Evolutionary conservation across 768 basidiomycete species (phyloP).

Genomic region (Leucogyrophana mollusca): DNA sequence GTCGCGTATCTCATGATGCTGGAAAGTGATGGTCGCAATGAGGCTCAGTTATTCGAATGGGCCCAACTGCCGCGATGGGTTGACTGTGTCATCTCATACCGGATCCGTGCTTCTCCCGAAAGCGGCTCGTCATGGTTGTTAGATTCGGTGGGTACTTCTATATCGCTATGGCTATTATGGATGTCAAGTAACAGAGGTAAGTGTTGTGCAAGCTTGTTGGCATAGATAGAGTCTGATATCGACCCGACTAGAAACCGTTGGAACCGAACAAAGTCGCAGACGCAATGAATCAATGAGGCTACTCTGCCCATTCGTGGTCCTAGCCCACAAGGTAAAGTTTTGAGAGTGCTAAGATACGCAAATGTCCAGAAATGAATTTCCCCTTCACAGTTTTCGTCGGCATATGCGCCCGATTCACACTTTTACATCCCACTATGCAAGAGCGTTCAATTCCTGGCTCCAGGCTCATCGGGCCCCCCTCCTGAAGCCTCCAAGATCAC

Average conservation of each 20-base stretch:
- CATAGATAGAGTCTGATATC: slow-evolving; percentile 11
- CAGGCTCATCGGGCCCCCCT: slow-evolving; percentile 30
- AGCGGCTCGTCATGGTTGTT: slow-evolving; percentile 11
- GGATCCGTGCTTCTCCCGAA: slow-evolving; percentile 16
- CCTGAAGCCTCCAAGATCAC: slow-evolving; percentile 31
- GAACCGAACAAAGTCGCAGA: slow-evolving; percentile 25
- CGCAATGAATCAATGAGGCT: slow-evolving; percentile 27
- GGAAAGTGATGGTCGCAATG: slow-evolving; percentile 51
- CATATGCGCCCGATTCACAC: slow-evolving; percentile 43
- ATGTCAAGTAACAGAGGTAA: slow-evolving; percentile 40
- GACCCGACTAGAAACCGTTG: slow-evolving; percentile 29
- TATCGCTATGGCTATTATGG: slow-evolving; percentile 48
- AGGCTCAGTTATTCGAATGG: slow-evolving; percentile 41
- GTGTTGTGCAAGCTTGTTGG: slow-evolving; percentile 9
- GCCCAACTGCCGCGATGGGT: slow-evolving; percentile 33
- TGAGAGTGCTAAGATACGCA: not conserved
- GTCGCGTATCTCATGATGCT: slow-evolving; percentile 51
- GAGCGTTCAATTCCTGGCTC: slow-evolving; percentile 18
- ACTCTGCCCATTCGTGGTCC: slow-evolving; percentile 39
- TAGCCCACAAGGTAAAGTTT: slow-evolving; percentile 39
- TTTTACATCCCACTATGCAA: slow-evolving; percentile 40
- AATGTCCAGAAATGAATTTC: not conserved
- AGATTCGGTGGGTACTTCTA: slow-evolving; percentile 36
- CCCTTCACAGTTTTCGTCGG: slow-evolving; percentile 36
- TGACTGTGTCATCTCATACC: slow-evolving; percentile 12